A percentile compares a stretch with the other conserved stretches of the same genome.
Conservation (phyloP, 768 basidiomycete genomes). For the Cantharellus cinnabarinus region DNA sequence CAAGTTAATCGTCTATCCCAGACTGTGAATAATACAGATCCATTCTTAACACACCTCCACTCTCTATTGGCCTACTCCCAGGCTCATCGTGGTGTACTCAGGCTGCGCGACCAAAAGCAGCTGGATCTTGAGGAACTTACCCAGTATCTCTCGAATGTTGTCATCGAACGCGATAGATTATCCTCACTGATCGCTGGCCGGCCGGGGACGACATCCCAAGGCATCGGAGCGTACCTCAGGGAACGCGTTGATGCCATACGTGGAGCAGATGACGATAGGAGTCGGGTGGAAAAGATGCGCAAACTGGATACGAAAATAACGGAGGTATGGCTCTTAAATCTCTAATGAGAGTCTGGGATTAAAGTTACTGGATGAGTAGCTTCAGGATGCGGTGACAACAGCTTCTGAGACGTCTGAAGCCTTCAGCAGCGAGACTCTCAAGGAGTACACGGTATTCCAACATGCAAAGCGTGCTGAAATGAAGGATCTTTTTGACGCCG, state of each 20-base stretch:
- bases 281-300: slow-evolving; percentile 79
- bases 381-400: slow-evolving; percentile 89
- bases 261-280: slow-evolving; percentile 83
- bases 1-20: slow-evolving; percentile 15
- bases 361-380: slow-evolving; percentile 23
- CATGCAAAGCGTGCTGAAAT: slow-evolving; percentile 83
- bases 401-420: slow-evolving; percentile 92
- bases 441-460: slow-evolving; percentile 82
- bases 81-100: slow-evolving; percentile 83
- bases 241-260: slow-evolving; percentile 83
- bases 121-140: slow-evolving; percentile 96
- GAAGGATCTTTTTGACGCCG: slow-evolving; percentile 79
- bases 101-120: slow-evolving; percentile 93
- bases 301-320: slow-evolving; percentile 89
- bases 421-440: slow-evolving; percentile 85
- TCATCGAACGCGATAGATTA: slow-evolving; percentile 78
- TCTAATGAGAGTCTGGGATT: background rate
- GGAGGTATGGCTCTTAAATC: slow-evolving; percentile 36
- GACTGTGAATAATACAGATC: slow-evolving; percentile 83
- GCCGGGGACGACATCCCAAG: slow-evolving; percentile 65
- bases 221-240: slow-evolving; percentile 72
- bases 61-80: slow-evolving; percentile 86
- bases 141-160: slow-evolving; percentile 84
- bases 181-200: slow-evolving; percentile 73
- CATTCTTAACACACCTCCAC: slow-evolving; percentile 76